phyloP scores from a whole-genome alignment of 1,284 basidiomycete species.

The Trichosporon asahii region DNA sequence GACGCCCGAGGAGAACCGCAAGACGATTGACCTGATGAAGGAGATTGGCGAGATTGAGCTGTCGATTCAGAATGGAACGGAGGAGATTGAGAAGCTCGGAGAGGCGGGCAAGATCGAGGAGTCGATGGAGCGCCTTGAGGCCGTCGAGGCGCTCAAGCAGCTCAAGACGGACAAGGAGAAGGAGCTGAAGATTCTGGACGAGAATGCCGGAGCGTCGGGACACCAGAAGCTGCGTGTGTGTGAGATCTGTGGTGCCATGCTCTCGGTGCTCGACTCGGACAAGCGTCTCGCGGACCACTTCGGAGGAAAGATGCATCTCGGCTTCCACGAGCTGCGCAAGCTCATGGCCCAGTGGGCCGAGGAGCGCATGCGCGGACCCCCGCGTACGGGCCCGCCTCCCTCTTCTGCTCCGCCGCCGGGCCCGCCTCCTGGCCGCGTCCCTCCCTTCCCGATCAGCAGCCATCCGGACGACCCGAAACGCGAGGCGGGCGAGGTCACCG shows the following conservation, averaged over 20 bases:
- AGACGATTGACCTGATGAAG: conserved; percentile 97
- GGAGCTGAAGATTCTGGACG: conserved; percentile 92
- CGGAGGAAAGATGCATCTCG: conserved; percentile 99
- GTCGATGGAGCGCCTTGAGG: conserved; percentile 93
- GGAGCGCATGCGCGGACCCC: conserved; percentile 69
- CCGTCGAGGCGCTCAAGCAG: conserved; percentile 94
- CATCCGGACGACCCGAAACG: conserved; percentile 48
- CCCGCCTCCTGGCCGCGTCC: conserved; percentile 21
- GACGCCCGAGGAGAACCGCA: conserved; percentile 98
- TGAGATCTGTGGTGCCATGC: conserved; percentile 98
- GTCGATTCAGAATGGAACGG: conserved; percentile 95
- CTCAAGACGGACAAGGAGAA: conserved; percentile 97
- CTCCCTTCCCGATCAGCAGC: conserved; percentile 35
- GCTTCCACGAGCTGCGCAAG: conserved; percentile 95
- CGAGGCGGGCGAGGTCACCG: conserved; percentile 49
- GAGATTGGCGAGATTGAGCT: conserved; percentile 99
- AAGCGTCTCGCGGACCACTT: conserved; percentile 98
- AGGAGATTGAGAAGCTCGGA: conserved; percentile 93
- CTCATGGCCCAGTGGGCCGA: conserved; percentile 84
- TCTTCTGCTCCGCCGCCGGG: conserved; percentile 27
- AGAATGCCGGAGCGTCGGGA: conserved; percentile 96
- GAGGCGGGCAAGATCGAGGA: conserved; percentile 98
- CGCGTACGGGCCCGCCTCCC: conserved; percentile 10
- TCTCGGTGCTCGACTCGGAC: conserved; percentile 96
- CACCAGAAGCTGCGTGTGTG: conserved; percentile 99